Evolutionary conservation across 805 yeast species (phyloP).

Genomic region (Saturnispora hagleri): DNA sequence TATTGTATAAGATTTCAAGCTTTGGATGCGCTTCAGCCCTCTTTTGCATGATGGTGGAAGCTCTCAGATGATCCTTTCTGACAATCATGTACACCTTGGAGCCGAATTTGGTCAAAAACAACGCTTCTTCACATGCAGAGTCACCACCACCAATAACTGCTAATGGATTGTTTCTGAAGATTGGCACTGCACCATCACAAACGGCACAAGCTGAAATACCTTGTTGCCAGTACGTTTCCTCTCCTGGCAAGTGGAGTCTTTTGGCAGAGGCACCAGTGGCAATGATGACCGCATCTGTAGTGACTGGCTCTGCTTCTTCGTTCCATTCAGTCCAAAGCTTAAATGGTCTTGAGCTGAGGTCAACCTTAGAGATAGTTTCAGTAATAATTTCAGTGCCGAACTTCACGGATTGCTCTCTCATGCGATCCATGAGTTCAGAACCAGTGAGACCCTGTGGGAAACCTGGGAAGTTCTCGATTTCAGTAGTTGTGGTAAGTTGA

Average conservation of each 20-base stretch:
- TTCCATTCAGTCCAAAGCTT: constrained; percentile 94
- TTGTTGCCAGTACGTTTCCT: constrained; percentile 96
- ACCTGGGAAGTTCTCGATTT: constrained; percentile 98
- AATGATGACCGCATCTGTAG: constrained; percentile 84
- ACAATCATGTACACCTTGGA: constrained; percentile 90
- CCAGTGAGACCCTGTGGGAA: constrained; percentile 93
- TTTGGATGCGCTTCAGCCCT: constrained; percentile 78
- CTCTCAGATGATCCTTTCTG: constrained; percentile 90
- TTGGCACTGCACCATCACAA: constrained; percentile 99
- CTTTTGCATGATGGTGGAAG: constrained; percentile 94
- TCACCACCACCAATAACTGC: constrained; percentile 99
- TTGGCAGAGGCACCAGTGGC: constrained; percentile 99
- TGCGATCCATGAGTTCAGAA: constrained; percentile 79
- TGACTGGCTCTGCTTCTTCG: constrained; percentile 85
- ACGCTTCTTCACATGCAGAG: constrained; percentile 98
- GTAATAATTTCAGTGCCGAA: constrained; percentile 94
- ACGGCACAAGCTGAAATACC: constrained; percentile 99
- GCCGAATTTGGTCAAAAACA: constrained; percentile 93
- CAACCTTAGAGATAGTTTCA: constrained; percentile 91
- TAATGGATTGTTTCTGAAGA: constrained; percentile 94
- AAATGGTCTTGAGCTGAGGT: constrained; percentile 80
- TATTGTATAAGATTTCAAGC: constrained; percentile 83
- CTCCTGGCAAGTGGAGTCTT: constrained; percentile 91
- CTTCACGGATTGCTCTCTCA: constrained; percentile 79
- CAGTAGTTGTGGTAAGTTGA: constrained; percentile 97